These are phyloP conservation scores for Hortiboletus campestris DNA, from an alignment of 768 basidiomycete genomes.

Conservation along the genomic window DNA sequence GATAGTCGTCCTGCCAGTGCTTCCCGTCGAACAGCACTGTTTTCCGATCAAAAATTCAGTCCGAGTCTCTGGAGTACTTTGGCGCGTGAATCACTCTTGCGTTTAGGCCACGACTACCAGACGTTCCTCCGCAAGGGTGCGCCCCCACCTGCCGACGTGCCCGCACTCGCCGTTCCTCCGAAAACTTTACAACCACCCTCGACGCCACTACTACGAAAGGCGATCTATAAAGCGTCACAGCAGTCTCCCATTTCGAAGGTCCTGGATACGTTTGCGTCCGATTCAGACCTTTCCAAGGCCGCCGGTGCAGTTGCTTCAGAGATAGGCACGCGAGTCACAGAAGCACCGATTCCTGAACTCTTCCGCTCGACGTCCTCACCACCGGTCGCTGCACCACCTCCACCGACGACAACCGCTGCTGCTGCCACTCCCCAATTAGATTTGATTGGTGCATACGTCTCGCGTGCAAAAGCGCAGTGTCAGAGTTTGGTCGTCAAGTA, in stretches of 20 bases:
- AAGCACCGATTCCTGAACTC: constrained; percentile 45
- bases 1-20: constrained; percentile 40
- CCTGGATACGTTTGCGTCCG: constrained; percentile 58
- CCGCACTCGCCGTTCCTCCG: constrained; percentile 27
- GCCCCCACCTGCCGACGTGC: constrained; percentile 20
- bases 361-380: constrained; percentile 41
- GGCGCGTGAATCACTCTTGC: constrained; percentile 54
- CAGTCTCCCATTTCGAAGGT: constrained; percentile 53
- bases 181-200: constrained; percentile 30
- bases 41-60: constrained; percentile 65
- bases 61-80: constrained; percentile 65
- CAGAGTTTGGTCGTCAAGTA: constrained; percentile 16
- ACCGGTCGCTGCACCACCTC: constrained; percentile 16
- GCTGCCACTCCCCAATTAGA: background rate
- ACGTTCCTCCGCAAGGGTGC: constrained; percentile 57
- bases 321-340: constrained; percentile 13
- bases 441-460: background rate
- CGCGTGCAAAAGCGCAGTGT: constrained; percentile 6
- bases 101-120: constrained; percentile 70
- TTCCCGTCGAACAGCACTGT: constrained; percentile 52
- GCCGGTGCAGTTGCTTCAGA: constrained; percentile 47
- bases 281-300: constrained; percentile 53
- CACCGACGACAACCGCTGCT: background rate
- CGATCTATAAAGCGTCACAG: constrained; percentile 39
- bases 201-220: constrained; percentile 38